These are phyloP conservation scores for Malus asiatica DNA, from an alignment of 306 rosid genomes.

Conservation along the genomic window DNA sequence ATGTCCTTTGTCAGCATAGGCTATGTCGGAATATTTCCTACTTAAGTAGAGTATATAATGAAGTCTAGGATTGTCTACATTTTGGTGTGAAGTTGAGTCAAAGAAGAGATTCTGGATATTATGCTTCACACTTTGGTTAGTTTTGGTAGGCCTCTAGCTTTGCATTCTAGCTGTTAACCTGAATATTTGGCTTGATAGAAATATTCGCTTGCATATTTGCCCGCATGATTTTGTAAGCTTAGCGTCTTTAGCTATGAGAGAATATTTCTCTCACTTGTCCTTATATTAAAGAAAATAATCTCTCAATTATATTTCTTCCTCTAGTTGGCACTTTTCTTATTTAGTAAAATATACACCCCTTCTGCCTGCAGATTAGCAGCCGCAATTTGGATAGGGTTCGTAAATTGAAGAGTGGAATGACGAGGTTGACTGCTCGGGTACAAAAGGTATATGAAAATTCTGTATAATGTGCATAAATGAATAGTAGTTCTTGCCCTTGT, in stretches of 20 bases:
- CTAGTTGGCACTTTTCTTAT: background rate
- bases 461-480: background rate
- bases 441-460: constrained; percentile 58
- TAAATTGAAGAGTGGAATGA: constrained; percentile 93
- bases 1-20: background rate
- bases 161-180: too few relatives aligned
- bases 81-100: background rate
- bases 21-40: background rate
- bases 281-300: background rate
- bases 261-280: background rate
- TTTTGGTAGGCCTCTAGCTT: too few relatives aligned
- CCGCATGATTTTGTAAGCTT: background rate
- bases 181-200: background rate
- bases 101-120: background rate
- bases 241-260: background rate
- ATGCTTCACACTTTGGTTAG: background rate
- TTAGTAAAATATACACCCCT: too few relatives aligned
- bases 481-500: background rate
- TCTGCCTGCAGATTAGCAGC: constrained; percentile 64
- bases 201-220: background rate
- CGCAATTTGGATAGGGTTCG: constrained; percentile 98
- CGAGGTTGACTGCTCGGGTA: constrained; percentile 93
- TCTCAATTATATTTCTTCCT: background rate
- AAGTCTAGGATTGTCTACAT: background rate
- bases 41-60: background rate